Conservation (phyloP, 352 stramenopile species). For the Sclerospora graminicola region DNA sequence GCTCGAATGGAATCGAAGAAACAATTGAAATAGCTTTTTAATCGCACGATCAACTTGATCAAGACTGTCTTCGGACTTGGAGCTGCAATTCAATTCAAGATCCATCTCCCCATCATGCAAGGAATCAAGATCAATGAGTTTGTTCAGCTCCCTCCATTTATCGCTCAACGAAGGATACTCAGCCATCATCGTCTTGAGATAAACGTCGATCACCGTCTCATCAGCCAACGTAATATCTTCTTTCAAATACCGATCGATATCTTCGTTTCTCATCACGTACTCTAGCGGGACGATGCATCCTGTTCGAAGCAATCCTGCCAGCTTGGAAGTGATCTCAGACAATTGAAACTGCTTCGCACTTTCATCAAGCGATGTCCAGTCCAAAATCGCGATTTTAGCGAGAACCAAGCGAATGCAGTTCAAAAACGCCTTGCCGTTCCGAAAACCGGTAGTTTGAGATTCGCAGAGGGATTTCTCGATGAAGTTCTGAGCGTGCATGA, state of each 20-base stretch:
- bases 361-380: constrained; percentile 73
- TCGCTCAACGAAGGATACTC: constrained; percentile 21
- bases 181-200: constrained; percentile 18
- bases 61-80: constrained; percentile 8
- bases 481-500: constrained; percentile 31
- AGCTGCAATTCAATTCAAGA: constrained; percentile 24
- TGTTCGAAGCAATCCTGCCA: constrained; percentile 35
- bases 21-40: constrained; percentile 23
- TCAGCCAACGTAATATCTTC: constrained; percentile 14
- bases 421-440: constrained; percentile 41
- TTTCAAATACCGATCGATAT: constrained; percentile 15
- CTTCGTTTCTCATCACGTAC: constrained; percentile 5
- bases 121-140: constrained; percentile 11
- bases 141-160: constrained; percentile 24
- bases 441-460: constrained; percentile 20
- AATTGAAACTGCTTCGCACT: constrained; percentile 42
- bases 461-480: constrained; percentile 13
- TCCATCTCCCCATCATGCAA: constrained; percentile 40
- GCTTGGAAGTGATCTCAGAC: constrained; percentile 32
- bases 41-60: constrained; percentile 15
- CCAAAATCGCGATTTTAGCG: constrained; percentile 68
- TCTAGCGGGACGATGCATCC: constrained; percentile 26
- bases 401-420: constrained; percentile 65
- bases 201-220: constrained; percentile 19
- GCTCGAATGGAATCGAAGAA: constrained; percentile 6